Evolutionary conservation across 23 red algal genomes (phyloP).

Genomic region (Agarophyton chilense): DNA sequence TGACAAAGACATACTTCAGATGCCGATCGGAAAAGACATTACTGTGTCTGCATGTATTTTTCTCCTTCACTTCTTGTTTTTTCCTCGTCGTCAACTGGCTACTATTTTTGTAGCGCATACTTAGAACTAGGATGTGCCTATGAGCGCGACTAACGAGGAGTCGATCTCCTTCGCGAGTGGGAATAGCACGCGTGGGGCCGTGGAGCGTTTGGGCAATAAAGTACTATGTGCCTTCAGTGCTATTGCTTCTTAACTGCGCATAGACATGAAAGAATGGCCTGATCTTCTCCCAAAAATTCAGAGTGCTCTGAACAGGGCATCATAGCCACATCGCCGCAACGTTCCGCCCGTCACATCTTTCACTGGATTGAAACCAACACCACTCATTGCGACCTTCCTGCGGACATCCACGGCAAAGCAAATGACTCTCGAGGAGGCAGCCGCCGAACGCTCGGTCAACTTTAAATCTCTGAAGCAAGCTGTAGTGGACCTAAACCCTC

Average conservation of each 20-base stretch:
- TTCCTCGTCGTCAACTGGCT: no score
- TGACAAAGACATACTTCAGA: not conserved
- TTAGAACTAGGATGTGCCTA: no score
- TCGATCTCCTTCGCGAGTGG: no score
- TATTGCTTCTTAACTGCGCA: not conserved
- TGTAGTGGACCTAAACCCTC: not conserved
- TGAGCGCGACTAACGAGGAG: no score
- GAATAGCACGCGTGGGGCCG: no score
- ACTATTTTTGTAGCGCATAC: no score
- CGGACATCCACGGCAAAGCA: not conserved
- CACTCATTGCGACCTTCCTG: constrained; percentile 30
- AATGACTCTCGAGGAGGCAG: constrained; percentile 2
- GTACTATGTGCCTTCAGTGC: no score
- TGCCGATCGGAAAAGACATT: not conserved
- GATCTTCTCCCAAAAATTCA: not conserved
- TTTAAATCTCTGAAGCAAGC: not conserved
- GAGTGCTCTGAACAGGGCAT: not conserved
- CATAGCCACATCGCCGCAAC: not conserved
- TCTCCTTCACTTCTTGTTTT: no score
- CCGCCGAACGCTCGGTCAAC: constrained; percentile 1
- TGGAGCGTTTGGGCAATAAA: no score
- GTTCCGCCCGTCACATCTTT: not conserved
- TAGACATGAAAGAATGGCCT: not conserved
- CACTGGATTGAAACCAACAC: not conserved
- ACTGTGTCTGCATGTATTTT: no score